These are phyloP conservation scores for Leccinum insolens DNA, from an alignment of 1,284 basidiomycete genomes.

Conservation along the genomic window DNA sequence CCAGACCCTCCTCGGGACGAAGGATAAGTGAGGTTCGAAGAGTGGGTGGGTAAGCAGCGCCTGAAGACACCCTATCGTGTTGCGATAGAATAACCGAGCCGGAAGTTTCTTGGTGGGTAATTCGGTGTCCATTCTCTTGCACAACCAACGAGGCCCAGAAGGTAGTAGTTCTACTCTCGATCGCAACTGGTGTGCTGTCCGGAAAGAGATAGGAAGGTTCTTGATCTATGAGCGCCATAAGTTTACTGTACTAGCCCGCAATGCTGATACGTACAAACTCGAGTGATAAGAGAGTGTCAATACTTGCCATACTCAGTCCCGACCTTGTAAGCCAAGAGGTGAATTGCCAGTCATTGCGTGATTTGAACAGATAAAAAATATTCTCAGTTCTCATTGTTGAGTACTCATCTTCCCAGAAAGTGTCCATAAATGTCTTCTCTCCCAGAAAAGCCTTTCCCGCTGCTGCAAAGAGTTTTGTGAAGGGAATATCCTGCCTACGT, in stretches of 20 bases:
- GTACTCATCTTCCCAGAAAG: neutral
- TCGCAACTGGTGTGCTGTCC: neutral
- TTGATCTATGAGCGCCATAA: neutral
- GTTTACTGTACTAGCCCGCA: neutral
- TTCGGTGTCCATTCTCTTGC: neutral
- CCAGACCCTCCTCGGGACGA: neutral
- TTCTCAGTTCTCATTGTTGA: neutral
- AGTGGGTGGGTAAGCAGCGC: neutral
- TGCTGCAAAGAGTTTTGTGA: neutral
- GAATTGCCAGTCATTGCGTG: neutral
- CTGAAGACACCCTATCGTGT: neutral
- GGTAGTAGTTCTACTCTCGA: neutral
- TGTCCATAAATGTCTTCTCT: neutral
- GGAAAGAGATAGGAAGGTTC: neutral
- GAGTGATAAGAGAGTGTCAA: neutral
- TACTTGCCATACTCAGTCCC: neutral
- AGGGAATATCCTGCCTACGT: neutral
- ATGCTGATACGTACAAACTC: neutral
- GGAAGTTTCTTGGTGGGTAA: neutral
- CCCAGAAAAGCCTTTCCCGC: neutral
- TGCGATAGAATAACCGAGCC: neutral
- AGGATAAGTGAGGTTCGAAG: neutral
- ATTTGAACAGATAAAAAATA: neutral
- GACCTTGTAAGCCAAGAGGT: neutral
- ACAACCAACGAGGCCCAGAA: neutral